phyloP scores from a whole-genome alignment of 371 early-diverging fungal genomes.

The Basidiobolus meristosporus region DNA sequence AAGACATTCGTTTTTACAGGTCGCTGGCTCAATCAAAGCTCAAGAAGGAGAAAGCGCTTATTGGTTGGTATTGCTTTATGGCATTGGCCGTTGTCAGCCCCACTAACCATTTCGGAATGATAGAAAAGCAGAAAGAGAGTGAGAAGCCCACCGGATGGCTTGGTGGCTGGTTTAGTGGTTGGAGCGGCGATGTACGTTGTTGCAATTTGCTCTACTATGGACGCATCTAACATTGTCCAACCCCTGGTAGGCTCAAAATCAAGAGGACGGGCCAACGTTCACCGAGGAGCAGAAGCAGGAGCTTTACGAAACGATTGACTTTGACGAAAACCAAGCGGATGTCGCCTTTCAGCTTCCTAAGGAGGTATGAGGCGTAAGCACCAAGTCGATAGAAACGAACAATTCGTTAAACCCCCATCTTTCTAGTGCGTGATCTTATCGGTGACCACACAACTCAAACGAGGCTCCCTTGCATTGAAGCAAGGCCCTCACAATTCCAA shows the following conservation, averaged over 20 bases:
- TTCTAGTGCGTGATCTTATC: constrained; percentile 35
- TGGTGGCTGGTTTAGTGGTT: constrained; percentile 33
- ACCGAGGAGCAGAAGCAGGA: constrained; percentile 66
- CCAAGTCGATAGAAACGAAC: not conserved
- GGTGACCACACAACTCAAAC: constrained; percentile 47
- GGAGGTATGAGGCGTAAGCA: constrained; percentile 25
- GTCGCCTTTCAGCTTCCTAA: constrained; percentile 51
- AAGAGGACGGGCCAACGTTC: constrained; percentile 19
- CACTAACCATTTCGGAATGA: no score
- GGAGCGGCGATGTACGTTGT: constrained; percentile 30
- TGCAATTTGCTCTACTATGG: constrained; percentile 4
- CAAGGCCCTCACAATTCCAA: constrained; percentile 29
- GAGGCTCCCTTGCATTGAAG: constrained; percentile 70
- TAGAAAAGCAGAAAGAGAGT: constrained; percentile 13
- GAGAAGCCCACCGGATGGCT: not conserved
- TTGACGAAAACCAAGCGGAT: constrained; percentile 57
- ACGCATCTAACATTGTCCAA: not conserved
- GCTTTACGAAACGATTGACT: constrained; percentile 89
- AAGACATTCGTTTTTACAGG: constrained; percentile 84
- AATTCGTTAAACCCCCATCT: not conserved
- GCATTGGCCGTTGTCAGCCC: no score
- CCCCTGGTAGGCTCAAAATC: not conserved
- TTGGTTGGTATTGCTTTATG: no score
- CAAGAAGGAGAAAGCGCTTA: constrained; percentile 45
- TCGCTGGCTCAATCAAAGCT: constrained; percentile 53